Evolutionary conservation across 2,329 filamentous ascomycete species (phyloP).

Genomic region (Aspergillus sp.): DNA sequence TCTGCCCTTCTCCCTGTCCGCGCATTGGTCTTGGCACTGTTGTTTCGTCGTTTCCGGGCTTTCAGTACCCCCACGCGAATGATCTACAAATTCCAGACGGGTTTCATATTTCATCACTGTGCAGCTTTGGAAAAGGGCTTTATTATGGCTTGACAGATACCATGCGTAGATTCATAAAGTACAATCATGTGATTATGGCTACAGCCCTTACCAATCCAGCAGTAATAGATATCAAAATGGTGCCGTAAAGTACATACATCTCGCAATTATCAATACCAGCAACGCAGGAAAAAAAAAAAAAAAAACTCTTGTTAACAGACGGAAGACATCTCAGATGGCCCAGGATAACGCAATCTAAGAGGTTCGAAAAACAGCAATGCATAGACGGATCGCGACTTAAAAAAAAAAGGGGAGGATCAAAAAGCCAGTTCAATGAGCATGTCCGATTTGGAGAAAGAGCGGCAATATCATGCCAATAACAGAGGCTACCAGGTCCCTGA

Average conservation of each 20-base stretch:
- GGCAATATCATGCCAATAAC: constrained; percentile 50
- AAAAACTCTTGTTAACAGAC: not conserved
- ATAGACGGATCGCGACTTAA: constrained; percentile 11
- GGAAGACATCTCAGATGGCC: not conserved
- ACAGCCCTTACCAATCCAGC: not conserved
- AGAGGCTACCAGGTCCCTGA: constrained; percentile 47
- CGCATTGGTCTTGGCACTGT: no score
- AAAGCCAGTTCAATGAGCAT: constrained; percentile 40
- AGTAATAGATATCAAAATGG: not conserved
- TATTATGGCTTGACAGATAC: not conserved
- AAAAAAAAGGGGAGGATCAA: not conserved
- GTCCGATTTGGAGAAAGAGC: constrained; percentile 48
- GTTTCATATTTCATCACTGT: not conserved
- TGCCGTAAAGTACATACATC: not conserved
- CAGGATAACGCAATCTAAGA: not conserved
- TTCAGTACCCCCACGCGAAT: no score
- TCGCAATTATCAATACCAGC: not conserved
- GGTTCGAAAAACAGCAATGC: constrained; percentile 14
- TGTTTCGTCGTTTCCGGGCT: no score
- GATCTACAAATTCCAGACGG: not conserved
- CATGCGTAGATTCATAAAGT: not conserved
- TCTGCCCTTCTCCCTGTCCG: no score
- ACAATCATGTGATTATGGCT: not conserved
- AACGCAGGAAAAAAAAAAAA: not conserved
- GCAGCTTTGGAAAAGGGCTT: not conserved